phyloP scores from a whole-genome alignment of 2,329 filamentous ascomycete species.

The Cercospora sp. region DNA sequence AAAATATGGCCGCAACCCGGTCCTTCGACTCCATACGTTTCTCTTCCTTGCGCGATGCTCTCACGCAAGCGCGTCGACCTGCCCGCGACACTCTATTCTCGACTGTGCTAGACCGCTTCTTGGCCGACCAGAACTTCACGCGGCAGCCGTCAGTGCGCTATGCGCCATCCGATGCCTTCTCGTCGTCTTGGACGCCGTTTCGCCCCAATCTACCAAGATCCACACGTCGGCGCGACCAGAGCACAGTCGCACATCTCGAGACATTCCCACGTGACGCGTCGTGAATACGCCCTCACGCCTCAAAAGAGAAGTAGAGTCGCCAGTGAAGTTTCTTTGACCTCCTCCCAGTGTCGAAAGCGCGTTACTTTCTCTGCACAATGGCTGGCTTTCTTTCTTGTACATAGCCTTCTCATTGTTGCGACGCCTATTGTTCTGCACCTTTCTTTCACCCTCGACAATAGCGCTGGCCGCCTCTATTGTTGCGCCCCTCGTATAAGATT shows the following conservation, averaged over 20 bases:
- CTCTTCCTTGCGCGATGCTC: constrained; percentile 18
- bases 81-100: constrained; percentile 23
- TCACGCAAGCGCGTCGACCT: constrained; percentile 28
- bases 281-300: constrained; percentile 3
- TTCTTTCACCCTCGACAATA: constrained; percentile 19
- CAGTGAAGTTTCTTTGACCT: constrained; percentile 12
- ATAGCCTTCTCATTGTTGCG: constrained; percentile 24
- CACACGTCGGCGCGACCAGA: constrained; percentile 19
- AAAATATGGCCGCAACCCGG: constrained; percentile 9
- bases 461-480: constrained; percentile 27
- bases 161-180: constrained; percentile 19
- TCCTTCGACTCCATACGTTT: constrained; percentile 18
- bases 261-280: constrained; percentile 11
- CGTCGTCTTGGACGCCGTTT: constrained; percentile 15
- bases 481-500: constrained; percentile 13
- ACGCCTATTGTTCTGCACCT: constrained; percentile 21
- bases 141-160: constrained; percentile 19
- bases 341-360: constrained; percentile 19
- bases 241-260: constrained; percentile 13
- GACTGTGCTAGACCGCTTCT: constrained; percentile 19
- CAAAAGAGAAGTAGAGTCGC: constrained; percentile 4
- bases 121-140: constrained; percentile 3
- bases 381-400: constrained; percentile 20
- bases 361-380: constrained; percentile 17
- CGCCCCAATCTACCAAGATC: constrained; percentile 20